These are phyloP conservation scores for Scheffersomyces insectosa DNA, from an alignment of 1,139 yeast species.

Conservation along the genomic window DNA sequence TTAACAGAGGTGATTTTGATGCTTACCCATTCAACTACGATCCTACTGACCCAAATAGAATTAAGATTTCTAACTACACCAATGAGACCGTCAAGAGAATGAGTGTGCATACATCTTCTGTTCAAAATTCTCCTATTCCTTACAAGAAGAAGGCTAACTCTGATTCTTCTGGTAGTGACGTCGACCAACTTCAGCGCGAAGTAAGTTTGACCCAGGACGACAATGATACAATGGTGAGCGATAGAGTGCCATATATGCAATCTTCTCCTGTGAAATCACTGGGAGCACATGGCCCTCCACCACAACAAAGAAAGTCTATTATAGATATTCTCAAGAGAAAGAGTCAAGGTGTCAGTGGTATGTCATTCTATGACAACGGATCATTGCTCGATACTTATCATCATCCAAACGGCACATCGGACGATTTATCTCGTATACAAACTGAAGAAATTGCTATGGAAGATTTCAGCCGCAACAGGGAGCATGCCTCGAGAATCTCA, in stretches of 20 bases:
- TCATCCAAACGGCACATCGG: slow-evolving; percentile 7
- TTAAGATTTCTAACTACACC: slow-evolving; percentile 35
- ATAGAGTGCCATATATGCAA: background rate
- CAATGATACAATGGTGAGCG: slow-evolving; percentile 2
- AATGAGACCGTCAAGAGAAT: slow-evolving; percentile 21
- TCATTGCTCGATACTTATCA: slow-evolving; percentile 35
- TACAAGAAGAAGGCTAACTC: slow-evolving; percentile 7
- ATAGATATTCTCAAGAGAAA: slow-evolving; percentile 29
- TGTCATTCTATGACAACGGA: slow-evolving; percentile 28
- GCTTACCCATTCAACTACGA: slow-evolving; percentile 60
- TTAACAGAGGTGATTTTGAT: slow-evolving; percentile 57
- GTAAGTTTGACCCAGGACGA: background rate
- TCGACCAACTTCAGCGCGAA: slow-evolving; percentile 10
- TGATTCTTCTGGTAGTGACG: slow-evolving; percentile 15
- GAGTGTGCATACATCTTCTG: slow-evolving; percentile 12
- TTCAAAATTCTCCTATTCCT: slow-evolving; percentile 1
- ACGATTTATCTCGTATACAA: slow-evolving; percentile 17
- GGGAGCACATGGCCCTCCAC: slow-evolving; percentile 5
- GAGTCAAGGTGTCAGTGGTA: slow-evolving; percentile 16
- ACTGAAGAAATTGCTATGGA: slow-evolving; percentile 57
- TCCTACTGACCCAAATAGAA: slow-evolving; percentile 59
- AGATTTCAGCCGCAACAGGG: slow-evolving; percentile 33
- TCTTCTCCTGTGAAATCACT: slow-evolving; percentile 3
- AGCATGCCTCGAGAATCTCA: slow-evolving; percentile 24
- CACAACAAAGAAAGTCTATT: slow-evolving; percentile 21